Conservation (phyloP, 2,329 filamentous ascomycete genomes). For the Cladosporium sp. region DNA sequence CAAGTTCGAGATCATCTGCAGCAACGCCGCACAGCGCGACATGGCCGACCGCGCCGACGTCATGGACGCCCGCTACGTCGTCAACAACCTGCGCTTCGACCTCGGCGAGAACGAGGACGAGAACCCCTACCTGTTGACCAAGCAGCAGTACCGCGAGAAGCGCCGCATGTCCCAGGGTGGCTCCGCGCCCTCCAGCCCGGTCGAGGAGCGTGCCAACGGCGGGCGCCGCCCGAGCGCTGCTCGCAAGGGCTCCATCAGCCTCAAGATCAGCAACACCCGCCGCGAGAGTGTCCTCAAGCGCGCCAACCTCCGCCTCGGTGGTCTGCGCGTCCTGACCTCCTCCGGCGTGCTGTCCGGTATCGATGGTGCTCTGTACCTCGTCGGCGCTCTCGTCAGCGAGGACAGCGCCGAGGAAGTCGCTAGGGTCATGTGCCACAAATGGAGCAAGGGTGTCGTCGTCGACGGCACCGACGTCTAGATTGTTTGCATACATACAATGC, state of each 20-base stretch:
- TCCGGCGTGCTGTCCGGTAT: constrained; percentile 78
- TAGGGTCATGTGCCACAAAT: constrained; percentile 75
- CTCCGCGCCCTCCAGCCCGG: constrained; percentile 34
- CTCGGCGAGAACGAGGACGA: constrained; percentile 74
- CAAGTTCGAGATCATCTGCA: constrained; percentile 78
- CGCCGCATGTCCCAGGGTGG: constrained; percentile 43
- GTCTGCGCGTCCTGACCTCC: constrained; percentile 73
- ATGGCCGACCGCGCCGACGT: constrained; percentile 78
- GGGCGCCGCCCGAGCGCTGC: constrained; percentile 43
- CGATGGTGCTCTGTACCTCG: constrained; percentile 81
- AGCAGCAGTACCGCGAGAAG: constrained; percentile 58
- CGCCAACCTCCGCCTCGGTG: constrained; percentile 69
- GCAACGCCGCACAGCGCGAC: constrained; percentile 68
- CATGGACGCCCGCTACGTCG: constrained; percentile 81
- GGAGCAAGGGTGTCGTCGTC: constrained; percentile 82
- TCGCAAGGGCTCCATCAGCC: constrained; percentile 80
- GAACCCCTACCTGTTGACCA: constrained; percentile 79
- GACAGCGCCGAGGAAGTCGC: constrained; percentile 75
- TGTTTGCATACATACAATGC: background rate
- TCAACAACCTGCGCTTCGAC: constrained; percentile 89
- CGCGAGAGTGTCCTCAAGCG: constrained; percentile 80
- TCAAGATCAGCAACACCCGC: constrained; percentile 70
- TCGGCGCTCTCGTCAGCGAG: constrained; percentile 77
- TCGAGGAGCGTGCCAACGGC: constrained; percentile 32
- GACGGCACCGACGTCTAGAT: constrained; percentile 78